Percentiles rank a stretch among this genome's conserved stretches.
phyloP scores from a whole-genome alignment of 305 asterid genomes.

The Coffea humblotiana region DNA sequence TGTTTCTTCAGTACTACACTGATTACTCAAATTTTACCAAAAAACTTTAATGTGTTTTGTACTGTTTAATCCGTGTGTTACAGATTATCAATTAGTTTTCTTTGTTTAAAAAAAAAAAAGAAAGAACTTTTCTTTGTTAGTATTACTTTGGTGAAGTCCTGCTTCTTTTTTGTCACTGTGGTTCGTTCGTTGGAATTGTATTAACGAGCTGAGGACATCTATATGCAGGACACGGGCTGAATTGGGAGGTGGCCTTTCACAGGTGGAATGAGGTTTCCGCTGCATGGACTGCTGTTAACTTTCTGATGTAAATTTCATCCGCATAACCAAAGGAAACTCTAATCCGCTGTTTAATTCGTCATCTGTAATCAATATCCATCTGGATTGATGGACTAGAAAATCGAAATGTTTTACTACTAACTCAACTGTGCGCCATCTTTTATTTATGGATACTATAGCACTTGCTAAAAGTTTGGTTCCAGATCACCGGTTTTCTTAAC shows the following conservation, averaged over 20 bases:
- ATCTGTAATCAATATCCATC: too few relatives aligned
- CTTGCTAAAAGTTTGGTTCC: too few relatives aligned
- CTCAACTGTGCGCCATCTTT: too few relatives aligned
- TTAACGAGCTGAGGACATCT: constrained; percentile 23
- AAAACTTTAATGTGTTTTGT: background rate
- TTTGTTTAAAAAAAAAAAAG: too few relatives aligned
- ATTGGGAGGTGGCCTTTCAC: constrained; percentile 82
- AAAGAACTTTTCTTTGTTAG: background rate
- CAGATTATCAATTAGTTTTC: background rate
- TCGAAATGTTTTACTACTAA: too few relatives aligned
- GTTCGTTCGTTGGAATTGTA: background rate
- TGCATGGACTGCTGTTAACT: background rate
- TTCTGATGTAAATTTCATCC: background rate
- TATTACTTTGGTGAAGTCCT: background rate
- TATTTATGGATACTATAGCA: too few relatives aligned
- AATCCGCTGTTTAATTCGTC: too few relatives aligned
- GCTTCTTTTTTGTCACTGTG: background rate
- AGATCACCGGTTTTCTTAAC: too few relatives aligned
- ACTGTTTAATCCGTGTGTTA: background rate
- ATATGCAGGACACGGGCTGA: constrained; percentile 71
- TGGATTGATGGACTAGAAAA: too few relatives aligned
- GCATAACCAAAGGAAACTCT: background rate
- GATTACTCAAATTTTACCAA: background rate
- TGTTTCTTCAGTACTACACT: background rate
- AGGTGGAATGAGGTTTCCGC: constrained; percentile 42